Evolutionary conservation across 768 basidiomycete genomes (phyloP), one percentile per base, ranked within the genome.

Genomic region (Suillus fuscotomentosus): DNA sequence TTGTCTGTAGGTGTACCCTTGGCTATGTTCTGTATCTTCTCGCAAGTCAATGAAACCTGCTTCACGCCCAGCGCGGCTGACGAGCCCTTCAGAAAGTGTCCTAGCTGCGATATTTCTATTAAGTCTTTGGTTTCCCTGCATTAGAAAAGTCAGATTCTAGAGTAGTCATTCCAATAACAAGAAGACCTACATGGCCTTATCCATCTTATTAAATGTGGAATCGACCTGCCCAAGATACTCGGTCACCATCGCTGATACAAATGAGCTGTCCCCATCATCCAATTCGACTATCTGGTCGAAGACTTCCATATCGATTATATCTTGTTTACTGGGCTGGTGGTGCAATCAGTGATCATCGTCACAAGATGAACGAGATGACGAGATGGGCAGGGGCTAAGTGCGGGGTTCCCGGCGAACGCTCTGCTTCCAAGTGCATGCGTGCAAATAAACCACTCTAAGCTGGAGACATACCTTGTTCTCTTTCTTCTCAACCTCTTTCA

Each of bases 61-160:
- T 79, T 78, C 38, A 96, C 86, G 34, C 97, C 97, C 53, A 99
- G 84, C 3, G 96, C 94, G 36, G 96, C 96, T 14, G 95, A 97
- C 3, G 96, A 98, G 55, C 97, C 97, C 77, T 99, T 99, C 73
- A 99, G 87, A 79, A 93, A 99, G 78, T 99, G 97, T 0, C 96
- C 97, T 11, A 91, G 82, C 20, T 80, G 77, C 3, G 92, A 90
- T 20, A 99, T 85, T 62, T 84, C 73, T 11, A 71, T 68, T 11
- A 97, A 84, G 68, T 95, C 84, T 66, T 87, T 83, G 27, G 70
- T 75, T 45, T 70, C 70, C 66, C 92, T 94, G 74, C 57, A 22
- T 66, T 68, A 56, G 63, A 68, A 65, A 24, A 64, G 53, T 67
- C 54, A 60, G 57, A 15, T 36, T 62, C 48, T 67, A 63, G 20